Base-by-base conservation (phyloP, 1,284 basidiomycete genomes). In the Xerocomus amazonicus region DNA sequence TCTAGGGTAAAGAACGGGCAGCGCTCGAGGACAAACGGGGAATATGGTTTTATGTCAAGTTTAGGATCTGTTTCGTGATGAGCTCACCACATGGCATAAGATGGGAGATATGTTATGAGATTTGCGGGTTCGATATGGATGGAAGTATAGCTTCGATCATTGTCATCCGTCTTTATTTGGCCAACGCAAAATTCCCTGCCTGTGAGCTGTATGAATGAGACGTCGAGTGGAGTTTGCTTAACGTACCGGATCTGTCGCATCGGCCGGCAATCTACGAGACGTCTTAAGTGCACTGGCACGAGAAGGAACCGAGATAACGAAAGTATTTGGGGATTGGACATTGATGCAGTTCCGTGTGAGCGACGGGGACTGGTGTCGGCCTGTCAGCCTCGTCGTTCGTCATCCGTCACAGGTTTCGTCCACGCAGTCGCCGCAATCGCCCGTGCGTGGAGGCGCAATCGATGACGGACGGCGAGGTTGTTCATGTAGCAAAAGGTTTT, bases 201-300 rank as follows among this genome's bases (percentile, higher is more conserved):
- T 26, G 19, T 23, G 19, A 16, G 26, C 17, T 32, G 41, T 14
- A 14, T 14, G 17, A 23, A 26, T 7, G 35, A 35, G 39, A 47
- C 34, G 31, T 29, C 10, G 32, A 33, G 34, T 29, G 27, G 45
- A 29, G 32, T 26, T 23, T 23, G 19, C 19, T 43, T 43, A 37
- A 60, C 50, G 51, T 52, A 48, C 47, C 34, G 4, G 50, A 27
- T 28, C 43, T 33, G 17, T 32, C 27, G 14, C 41, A 54, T 49
- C 61, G 48, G 43, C 41, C 54, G 61, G 52, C 10, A 50, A 62
- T 52, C 60, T 62, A 62, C 55, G 62, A 49, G 41, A 28, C 38
- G 43, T 31, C 28, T 27, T 28, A 27, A 32, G 43, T 29, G 38
- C 27, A 31, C 27, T 60, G 46, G 35, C 52, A 48, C 58, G 47